A percentile compares a stretch with the other conserved stretches of the same genome.
phyloP scores from a whole-genome alignment of 1,284 basidiomycete genomes.

The Apiotrichum akiyoshidainum region DNA sequence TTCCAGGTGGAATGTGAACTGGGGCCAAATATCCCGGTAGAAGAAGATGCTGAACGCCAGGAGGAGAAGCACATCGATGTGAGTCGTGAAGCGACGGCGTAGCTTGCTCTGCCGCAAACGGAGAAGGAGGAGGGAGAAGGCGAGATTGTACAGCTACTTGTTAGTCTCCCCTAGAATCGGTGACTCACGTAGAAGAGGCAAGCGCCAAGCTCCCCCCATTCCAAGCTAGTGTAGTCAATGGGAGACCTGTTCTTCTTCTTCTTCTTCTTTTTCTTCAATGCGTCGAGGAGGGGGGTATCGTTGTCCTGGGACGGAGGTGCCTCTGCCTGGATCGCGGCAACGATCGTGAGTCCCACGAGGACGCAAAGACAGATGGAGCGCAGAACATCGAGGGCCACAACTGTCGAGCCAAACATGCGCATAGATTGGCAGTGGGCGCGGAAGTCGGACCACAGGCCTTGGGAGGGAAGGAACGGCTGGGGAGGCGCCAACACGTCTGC shows the following conservation, averaged over 20 bases:
- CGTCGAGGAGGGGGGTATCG: constrained; percentile 10
- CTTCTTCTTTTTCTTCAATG: constrained; percentile 37
- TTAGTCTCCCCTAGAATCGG: neutral
- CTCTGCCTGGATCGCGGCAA: constrained; percentile 45
- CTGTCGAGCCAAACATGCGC: constrained; percentile 37
- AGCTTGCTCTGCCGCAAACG: constrained; percentile 37
- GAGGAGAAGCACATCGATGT: constrained; percentile 50
- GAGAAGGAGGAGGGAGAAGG: constrained; percentile 43
- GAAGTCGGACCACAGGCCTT: constrained; percentile 44
- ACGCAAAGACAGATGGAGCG: constrained; percentile 38
- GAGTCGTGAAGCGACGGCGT: constrained; percentile 39
- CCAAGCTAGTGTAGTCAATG: constrained; percentile 44
- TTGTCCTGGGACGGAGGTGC: constrained; percentile 22
- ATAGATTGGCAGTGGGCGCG: constrained; percentile 38
- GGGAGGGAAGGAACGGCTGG: constrained; percentile 36
- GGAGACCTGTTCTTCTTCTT: constrained; percentile 38
- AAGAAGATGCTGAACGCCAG: constrained; percentile 55
- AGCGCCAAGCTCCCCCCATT: constrained; percentile 49
- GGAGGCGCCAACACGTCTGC: constrained; percentile 9
- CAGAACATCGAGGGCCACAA: constrained; percentile 44
- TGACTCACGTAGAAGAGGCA: constrained; percentile 46
- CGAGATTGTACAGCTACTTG: constrained; percentile 38
- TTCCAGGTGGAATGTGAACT: constrained; percentile 55
- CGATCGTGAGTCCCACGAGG: constrained; percentile 45
- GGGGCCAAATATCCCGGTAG: constrained; percentile 65